These are phyloP conservation scores for Fusarium sp. DNA, from an alignment of 2,329 filamentous ascomycete species.

Conservation along the genomic window DNA sequence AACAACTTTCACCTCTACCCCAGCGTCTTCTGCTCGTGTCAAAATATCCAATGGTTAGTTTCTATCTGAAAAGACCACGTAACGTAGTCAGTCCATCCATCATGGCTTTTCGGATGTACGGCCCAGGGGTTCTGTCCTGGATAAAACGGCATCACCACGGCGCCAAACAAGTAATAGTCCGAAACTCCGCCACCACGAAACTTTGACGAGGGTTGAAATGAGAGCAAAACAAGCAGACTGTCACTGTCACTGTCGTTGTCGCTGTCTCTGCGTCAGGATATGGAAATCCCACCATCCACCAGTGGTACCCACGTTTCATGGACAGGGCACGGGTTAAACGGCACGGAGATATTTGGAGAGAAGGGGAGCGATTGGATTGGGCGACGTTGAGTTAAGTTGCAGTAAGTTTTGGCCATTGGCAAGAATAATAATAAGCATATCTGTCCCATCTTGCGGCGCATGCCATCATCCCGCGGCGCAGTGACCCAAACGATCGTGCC, in stretches of 20 bases:
- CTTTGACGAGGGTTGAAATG: slow-evolving; percentile 6
- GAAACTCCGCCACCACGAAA: slow-evolving; percentile 35
- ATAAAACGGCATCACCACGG: slow-evolving; percentile 45
- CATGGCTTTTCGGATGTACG: slow-evolving; percentile 21
- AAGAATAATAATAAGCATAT: slow-evolving; percentile 45
- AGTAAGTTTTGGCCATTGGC: slow-evolving; percentile 12
- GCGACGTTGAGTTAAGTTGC: slow-evolving; percentile 12
- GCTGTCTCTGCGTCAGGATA: not conserved
- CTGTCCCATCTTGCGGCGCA: slow-evolving; percentile 43
- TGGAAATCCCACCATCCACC: slow-evolving; percentile 1
- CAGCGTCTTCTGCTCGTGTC: not conserved
- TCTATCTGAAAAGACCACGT: not conserved
- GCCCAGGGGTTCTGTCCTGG: slow-evolving; percentile 40
- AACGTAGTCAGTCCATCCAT: not conserved
- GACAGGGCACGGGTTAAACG: slow-evolving; percentile 28
- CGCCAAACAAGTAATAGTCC: slow-evolving; percentile 35
- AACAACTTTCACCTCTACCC: slow-evolving; percentile 9
- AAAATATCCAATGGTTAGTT: not conserved
- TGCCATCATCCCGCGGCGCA: slow-evolving; percentile 45
- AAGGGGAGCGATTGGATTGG: not conserved
- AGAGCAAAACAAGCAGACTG: not conserved
- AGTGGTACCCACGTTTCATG: slow-evolving; percentile 32
- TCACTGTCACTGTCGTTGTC: not conserved
- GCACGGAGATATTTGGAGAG: slow-evolving; percentile 13
- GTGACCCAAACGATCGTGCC: slow-evolving; percentile 44